Base-by-base conservation (phyloP, 768 basidiomycete genomes). In the Gymnopilus dilepis region DNA sequence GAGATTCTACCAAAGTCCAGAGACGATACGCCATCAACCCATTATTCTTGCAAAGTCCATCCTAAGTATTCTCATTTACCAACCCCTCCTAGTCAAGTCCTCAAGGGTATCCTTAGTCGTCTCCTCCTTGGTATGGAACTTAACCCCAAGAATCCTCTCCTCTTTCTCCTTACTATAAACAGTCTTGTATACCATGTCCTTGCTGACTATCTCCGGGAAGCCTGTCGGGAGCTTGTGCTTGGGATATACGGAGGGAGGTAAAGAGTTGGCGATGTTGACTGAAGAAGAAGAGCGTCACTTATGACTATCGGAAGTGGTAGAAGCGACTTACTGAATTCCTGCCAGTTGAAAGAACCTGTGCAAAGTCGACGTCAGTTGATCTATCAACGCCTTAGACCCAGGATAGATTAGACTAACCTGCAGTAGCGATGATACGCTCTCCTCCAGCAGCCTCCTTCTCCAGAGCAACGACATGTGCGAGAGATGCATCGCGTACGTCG, bases 221-320 rank as follows among this genome's bases (percentile, higher is more conserved):
- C 74, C 74, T 45, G 61, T 69, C 1, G 66, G 63, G 6, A 74
- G 62, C 19, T 61, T 62, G 31, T 70, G 65, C 15, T 63, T 62
- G 6, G 69, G 68, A 21, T 71, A 61, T 2, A 70, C 69, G 26
- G 66, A 62, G 1, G 71, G 67, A 15, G 67, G 50, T 19, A 75
- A 47, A 3, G 65, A 56, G 37, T 75, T 75, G 1, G 72, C 75
- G 11, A 61, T 70, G 45, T 82, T 78, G 37, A 78, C 80, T 71
- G 15, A 15, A 17, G 52, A 24, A 13, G 15, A 19, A 56, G 22
- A 6, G 21, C 62, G 19, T 31, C 3, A 61, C 41, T 31, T 4
- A 7, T 3, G 0, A n/a, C 19, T 17, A 28, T 28, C 11, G 28
- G 19, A 22, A 17, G 15, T 45, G 12, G 13, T 56, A 30, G n/a